A percentile compares a stretch with the other conserved stretches of the same genome.
These are phyloP conservation scores for Verticillium longisporum DNA, from an alignment of 2,329 filamentous ascomycete species.

Conservation along the genomic window DNA sequence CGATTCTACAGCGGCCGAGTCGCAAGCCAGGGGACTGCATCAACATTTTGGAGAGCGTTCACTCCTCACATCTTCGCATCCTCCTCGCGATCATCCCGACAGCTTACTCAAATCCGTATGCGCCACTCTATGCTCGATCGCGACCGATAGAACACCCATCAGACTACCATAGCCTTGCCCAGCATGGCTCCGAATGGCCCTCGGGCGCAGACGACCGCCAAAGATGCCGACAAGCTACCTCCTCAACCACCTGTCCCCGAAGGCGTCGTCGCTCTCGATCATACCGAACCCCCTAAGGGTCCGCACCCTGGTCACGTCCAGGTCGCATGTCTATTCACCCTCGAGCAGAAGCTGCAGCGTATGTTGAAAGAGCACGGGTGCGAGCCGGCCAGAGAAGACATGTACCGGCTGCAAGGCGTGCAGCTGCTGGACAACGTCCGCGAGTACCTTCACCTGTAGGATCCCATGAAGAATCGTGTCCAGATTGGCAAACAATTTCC, in stretches of 20 bases:
- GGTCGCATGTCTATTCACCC: conserved; percentile 63
- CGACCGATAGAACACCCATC: not conserved
- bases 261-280: not conserved
- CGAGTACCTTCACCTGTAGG: conserved; percentile 70
- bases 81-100: not conserved
- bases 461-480: conserved; percentile 10
- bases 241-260: conserved; percentile 1
- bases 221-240: not conserved
- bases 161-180: not conserved
- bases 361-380: conserved; percentile 63
- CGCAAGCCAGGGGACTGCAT: not conserved
- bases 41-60: not conserved
- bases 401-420: conserved; percentile 75
- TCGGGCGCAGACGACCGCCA: not conserved
- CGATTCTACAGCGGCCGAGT: no score
- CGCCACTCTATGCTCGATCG: not conserved
- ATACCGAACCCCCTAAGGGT: conserved; percentile 19
- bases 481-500: not conserved
- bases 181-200: conserved; percentile 2
- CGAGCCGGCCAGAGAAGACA: conserved; percentile 73
- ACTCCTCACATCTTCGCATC: not conserved
- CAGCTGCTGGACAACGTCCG: conserved; percentile 84
- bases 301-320: conserved; percentile 42
- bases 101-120: not conserved
- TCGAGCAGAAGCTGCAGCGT: conserved; percentile 72